phyloP scores from a whole-genome alignment of 768 basidiomycete species.

The Tulasnella sp. region DNA sequence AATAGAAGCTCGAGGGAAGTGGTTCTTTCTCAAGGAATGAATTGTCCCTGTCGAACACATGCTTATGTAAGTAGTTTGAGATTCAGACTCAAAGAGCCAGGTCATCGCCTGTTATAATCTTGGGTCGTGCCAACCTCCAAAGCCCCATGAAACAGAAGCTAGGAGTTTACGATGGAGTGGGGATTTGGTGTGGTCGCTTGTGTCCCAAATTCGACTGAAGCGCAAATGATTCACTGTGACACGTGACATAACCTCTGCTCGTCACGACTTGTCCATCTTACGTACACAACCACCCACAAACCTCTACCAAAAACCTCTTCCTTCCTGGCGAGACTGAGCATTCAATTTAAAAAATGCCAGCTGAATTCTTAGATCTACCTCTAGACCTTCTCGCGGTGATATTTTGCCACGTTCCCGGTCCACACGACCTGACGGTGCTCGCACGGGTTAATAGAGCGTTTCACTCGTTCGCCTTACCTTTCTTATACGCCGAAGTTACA shows the following conservation, averaged over 20 bases:
- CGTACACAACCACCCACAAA: background rate
- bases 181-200: background rate
- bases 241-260: background rate
- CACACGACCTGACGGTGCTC: constrained; percentile 55
- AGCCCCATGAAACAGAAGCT: too few relatives aligned
- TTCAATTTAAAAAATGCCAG: background rate
- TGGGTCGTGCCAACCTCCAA: too few relatives aligned
- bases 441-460: constrained; percentile 66
- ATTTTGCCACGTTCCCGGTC: constrained; percentile 54
- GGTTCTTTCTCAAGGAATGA: too few relatives aligned
- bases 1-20: too few relatives aligned
- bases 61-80: too few relatives aligned
- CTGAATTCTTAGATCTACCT: constrained; percentile 50
- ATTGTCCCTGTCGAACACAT: too few relatives aligned
- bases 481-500: constrained; percentile 61
- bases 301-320: background rate
- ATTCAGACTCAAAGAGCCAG: too few relatives aligned
- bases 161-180: background rate
- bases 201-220: background rate
- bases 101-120: too few relatives aligned
- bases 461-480: constrained; percentile 52
- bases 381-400: constrained; percentile 65
- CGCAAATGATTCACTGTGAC: background rate
- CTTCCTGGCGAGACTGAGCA: too few relatives aligned
- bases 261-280: background rate